Percentiles rank a stretch among this genome's conserved stretches.
These are phyloP conservation scores for Saxophila tyrrhenica DNA, from an alignment of 495 filamentous ascomycete genomes.

Conservation along the genomic window DNA sequence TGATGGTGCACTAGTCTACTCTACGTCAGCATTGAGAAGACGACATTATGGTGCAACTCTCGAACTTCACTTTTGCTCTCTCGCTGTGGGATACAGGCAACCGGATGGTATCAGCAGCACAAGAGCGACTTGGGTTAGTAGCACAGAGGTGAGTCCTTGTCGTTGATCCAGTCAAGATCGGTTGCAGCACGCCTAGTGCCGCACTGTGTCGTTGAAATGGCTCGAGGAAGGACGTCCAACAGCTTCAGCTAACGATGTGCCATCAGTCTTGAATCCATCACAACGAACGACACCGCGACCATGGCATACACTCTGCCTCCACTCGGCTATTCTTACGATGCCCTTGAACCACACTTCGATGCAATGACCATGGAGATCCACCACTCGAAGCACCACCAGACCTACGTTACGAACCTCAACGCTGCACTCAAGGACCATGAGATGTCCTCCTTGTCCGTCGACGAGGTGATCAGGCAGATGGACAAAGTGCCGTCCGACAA, in stretches of 20 bases:
- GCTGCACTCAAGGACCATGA: slow-evolving; percentile 21
- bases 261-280: neutral
- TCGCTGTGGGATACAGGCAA: slow-evolving; percentile 1
- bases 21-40: neutral
- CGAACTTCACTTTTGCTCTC: slow-evolving; percentile 5
- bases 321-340: slow-evolving; percentile 17
- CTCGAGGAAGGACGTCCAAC: no score
- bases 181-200: no score
- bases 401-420: slow-evolving; percentile 33
- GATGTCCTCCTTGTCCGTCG: slow-evolving; percentile 18
- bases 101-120: neutral
- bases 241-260: no score
- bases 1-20: no score
- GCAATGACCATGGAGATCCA: slow-evolving; percentile 34
- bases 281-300: neutral
- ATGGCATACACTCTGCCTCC: slow-evolving; percentile 12
- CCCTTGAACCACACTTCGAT: slow-evolving; percentile 32
- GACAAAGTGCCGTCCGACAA: slow-evolving; percentile 13
- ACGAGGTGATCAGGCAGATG: slow-evolving; percentile 12
- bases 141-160: neutral
- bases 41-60: slow-evolving; percentile 1
- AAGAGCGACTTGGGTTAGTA: slow-evolving; percentile 4
- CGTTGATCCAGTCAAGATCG: no score
- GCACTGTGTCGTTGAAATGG: no score
- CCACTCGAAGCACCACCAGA: slow-evolving; percentile 33